Evolutionary conservation across 1,139 yeast species (phyloP), one percentile per base, ranked within the genome.

Genomic region (Blastobotrys arbuscula): DNA sequence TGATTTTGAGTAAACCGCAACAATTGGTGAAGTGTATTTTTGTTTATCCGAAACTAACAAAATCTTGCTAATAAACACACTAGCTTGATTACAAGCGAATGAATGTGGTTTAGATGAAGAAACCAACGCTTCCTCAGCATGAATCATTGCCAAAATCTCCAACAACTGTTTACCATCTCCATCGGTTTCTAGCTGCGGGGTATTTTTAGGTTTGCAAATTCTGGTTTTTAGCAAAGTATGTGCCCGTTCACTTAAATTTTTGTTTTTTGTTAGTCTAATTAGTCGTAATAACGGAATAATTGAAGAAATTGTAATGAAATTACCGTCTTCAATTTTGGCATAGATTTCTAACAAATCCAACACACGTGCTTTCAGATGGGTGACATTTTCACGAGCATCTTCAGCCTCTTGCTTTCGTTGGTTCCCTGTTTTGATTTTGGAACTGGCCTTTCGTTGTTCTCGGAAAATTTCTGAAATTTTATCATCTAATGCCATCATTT

Each of bases 401-500:
- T 75, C 65, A 57, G 86, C 84, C 55, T 59, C 61, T 49, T 57
- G 58, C 53, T 61, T 57, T 50, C 57, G 51, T 48, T 55, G 57
- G 50, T 58, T 53, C 43, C 59, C 53, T 36, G 52, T 44, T 51
- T 57, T 57, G 47, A 57, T 53, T 51, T 57, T 57, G 47, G 58
- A 53, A 5, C 59, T 49, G 6, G 54, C 59, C 33, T 52, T 53
- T 36, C 56, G 59, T 18, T 73, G 78, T 59, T 89, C 92, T 59
- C 84, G 80, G 74, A 92, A 92, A 50, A 92, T 92, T 49, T 77
- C 78, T 0, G 96, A 79, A 31, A 92, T 72, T 53, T 88, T 94
- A 24, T 76, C 88, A 64, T 92, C 98, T 63, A 92, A 78, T 15
- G 92, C 95, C 82, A 90, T 81, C 99, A 92, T 92, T 65, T 89